Evolutionary conservation across 768 basidiomycete species (phyloP).

Genomic region (Suillus plorans): DNA sequence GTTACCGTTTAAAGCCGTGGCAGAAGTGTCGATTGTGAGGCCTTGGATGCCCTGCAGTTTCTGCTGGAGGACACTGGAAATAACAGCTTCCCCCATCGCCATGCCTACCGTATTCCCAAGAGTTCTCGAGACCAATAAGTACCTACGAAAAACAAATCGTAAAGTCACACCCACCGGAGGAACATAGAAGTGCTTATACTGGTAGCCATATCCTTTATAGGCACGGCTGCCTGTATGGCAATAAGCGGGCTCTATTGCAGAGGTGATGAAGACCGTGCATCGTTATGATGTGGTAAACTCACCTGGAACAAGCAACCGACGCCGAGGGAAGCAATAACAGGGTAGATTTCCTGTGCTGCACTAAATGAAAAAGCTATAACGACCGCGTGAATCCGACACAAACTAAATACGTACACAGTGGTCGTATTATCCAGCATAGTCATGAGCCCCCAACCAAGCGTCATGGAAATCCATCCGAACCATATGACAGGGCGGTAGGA

Average conservation of each 20-base stretch:
- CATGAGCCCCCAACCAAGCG: conserved; percentile 37
- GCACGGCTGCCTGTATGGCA: conserved; percentile 45
- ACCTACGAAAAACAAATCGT: background rate
- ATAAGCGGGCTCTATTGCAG: conserved; percentile 29
- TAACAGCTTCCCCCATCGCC: conserved; percentile 70
- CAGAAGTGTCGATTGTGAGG: conserved; percentile 38
- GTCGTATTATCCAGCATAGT: conserved; percentile 34
- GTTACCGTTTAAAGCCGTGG: conserved; percentile 45
- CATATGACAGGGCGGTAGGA: conserved; percentile 34
- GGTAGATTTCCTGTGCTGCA: conserved; percentile 30
- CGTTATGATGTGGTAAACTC: background rate
- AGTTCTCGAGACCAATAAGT: conserved; percentile 40
- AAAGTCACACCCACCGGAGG: conserved; percentile 23
- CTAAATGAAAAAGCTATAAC: conserved; percentile 17
- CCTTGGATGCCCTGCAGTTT: conserved; percentile 18
- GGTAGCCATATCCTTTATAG: conserved; percentile 43
- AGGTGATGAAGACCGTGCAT: background rate
- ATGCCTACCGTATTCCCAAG: conserved; percentile 77
- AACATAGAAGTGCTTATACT: conserved; percentile 37
- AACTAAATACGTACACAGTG: conserved; percentile 21
- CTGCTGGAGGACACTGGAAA: conserved; percentile 46
- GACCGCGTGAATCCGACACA: background rate
- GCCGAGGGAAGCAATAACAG: conserved; percentile 33
- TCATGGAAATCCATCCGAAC: conserved; percentile 28
- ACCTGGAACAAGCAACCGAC: conserved; percentile 37